These are phyloP conservation scores for Biscutella laevigata DNA, from an alignment of 441 rosid species.

Conservation along the genomic window DNA sequence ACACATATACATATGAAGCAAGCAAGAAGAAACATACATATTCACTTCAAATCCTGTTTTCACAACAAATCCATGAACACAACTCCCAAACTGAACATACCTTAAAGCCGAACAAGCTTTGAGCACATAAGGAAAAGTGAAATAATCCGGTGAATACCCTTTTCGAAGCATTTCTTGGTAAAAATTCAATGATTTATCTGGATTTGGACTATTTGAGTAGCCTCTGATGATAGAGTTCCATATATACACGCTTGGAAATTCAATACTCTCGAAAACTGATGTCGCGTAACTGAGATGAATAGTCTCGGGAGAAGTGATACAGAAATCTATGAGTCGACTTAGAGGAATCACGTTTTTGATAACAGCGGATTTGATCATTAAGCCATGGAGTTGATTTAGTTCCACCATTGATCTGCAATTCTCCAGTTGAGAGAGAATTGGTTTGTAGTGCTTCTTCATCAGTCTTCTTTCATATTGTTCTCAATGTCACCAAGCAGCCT, in stretches of 20 bases:
- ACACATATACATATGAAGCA: constrained; percentile 31
- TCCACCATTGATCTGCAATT: constrained; percentile 25
- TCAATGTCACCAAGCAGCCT: no score
- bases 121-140: constrained; percentile 30
- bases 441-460: constrained; percentile 28
- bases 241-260: constrained; percentile 27
- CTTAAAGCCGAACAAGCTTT: constrained; percentile 26
- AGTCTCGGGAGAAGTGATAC: constrained; percentile 17
- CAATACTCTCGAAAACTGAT: constrained; percentile 23
- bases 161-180: constrained; percentile 25
- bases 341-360: constrained; percentile 29
- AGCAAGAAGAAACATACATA: constrained; percentile 33
- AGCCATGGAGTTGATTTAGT: constrained; percentile 26
- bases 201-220: constrained; percentile 17
- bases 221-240: constrained; percentile 40
- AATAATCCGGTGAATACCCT: constrained; percentile 24
- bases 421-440: constrained; percentile 24
- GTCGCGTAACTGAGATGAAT: constrained; percentile 23
- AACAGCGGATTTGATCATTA: constrained; percentile 31
- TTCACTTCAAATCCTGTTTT: constrained; percentile 31
- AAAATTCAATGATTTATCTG: constrained; percentile 20
- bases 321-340: constrained; percentile 28
- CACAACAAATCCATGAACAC: constrained; percentile 26
- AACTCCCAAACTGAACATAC: constrained; percentile 10
- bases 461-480: not conserved